Conservation (phyloP, 2,329 filamentous ascomycete species). For the Acephala macrosclerotiorum region DNA sequence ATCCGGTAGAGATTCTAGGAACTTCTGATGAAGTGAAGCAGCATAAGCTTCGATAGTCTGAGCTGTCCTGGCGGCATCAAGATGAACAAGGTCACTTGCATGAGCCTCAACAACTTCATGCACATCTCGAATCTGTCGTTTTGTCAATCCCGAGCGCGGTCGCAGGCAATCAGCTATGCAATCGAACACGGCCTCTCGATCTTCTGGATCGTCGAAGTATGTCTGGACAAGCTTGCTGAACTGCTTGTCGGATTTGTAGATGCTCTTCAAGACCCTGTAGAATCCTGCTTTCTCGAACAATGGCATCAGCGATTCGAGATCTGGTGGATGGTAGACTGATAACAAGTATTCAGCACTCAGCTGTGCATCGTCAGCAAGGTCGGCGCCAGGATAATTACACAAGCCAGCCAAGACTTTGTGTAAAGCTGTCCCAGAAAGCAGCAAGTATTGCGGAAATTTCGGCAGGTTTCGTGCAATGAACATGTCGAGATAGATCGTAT, state of each 20-base stretch:
- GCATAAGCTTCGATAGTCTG: slow-evolving; percentile 62
- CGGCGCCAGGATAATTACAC: slow-evolving; percentile 81
- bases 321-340: slow-evolving; percentile 90
- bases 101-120: slow-evolving; percentile 65
- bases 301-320: slow-evolving; percentile 77
- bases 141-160: slow-evolving; percentile 65
- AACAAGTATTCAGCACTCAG: slow-evolving; percentile 96
- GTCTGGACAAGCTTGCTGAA: slow-evolving; percentile 79
- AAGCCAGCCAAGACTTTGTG: slow-evolving; percentile 82
- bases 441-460: slow-evolving; percentile 95
- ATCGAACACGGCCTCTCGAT: slow-evolving; percentile 77
- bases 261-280: slow-evolving; percentile 89
- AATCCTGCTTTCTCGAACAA: slow-evolving; percentile 83
- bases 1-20: slow-evolving; percentile 61
- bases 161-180: slow-evolving; percentile 80
- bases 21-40: slow-evolving; percentile 60
- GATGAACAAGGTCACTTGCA: slow-evolving; percentile 61
- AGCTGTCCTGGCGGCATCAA: slow-evolving; percentile 64
- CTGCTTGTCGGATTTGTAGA: slow-evolving; percentile 81
- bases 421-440: slow-evolving; percentile 86
- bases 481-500: slow-evolving; percentile 97
- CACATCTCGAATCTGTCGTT: slow-evolving; percentile 77
- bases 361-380: slow-evolving; percentile 91
- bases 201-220: slow-evolving; percentile 85
- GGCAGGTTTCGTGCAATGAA: slow-evolving; percentile 95